These are phyloP conservation scores for Mrakia frigida DNA, from an alignment of 768 basidiomycete genomes.

Conservation along the genomic window DNA sequence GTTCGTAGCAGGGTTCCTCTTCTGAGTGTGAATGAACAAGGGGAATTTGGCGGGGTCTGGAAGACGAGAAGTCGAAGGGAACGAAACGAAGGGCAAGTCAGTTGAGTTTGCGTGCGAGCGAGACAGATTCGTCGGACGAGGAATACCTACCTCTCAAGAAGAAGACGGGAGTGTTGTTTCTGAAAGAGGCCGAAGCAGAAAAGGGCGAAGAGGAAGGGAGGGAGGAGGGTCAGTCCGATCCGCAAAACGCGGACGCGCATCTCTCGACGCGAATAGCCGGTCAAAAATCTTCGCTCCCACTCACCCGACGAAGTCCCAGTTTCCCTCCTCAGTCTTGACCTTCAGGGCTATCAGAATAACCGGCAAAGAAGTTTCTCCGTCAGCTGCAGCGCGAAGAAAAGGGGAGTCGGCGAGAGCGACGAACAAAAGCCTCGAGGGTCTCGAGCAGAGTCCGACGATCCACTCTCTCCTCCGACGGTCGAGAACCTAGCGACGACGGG, in stretches of 20 bases:
- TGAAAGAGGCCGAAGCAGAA: neutral
- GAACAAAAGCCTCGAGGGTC: conserved; percentile 32
- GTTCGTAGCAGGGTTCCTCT: conserved; percentile 77
- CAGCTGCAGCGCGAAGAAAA: neutral
- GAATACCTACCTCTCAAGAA: conserved; percentile 27
- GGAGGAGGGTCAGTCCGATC: neutral
- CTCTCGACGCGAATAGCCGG: too few species aligned
- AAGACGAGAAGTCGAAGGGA: neutral
- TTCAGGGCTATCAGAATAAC: conserved; percentile 44
- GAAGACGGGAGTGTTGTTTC: conserved; percentile 42
- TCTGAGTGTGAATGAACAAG: conserved; percentile 51
- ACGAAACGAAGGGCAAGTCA: too few species aligned
- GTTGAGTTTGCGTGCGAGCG: neutral
- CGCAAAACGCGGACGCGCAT: too few species aligned
- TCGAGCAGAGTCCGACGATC: conserved; percentile 48
- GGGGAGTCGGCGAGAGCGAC: neutral
- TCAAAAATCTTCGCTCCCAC: too few species aligned
- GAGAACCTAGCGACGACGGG: conserved; percentile 43
- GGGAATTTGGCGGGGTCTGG: conserved; percentile 47
- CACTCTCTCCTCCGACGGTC: conserved; percentile 50
- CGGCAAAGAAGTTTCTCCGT: neutral
- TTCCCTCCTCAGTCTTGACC: conserved; percentile 48
- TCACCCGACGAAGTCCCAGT: conserved; percentile 46
- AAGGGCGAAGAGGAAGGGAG: neutral
- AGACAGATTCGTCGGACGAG: neutral